Percentiles rank a stretch among this genome's conserved stretches.
Conservation (phyloP, 139 green algal genomes). For the Trebouxia sp. region DNA sequence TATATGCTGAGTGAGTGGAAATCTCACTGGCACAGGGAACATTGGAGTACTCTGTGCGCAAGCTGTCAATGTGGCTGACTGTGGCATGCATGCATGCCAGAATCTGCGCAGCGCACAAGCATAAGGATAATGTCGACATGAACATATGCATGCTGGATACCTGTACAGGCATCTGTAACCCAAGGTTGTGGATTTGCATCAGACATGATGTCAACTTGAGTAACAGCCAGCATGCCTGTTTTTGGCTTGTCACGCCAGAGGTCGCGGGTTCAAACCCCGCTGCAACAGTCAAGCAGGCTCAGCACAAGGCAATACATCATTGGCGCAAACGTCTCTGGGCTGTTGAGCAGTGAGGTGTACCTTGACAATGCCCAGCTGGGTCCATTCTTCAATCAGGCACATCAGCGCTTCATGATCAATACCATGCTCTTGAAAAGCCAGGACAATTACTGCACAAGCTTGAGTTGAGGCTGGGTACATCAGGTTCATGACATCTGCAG, state of each 20-base stretch:
- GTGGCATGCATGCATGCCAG: background rate
- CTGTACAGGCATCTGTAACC: too few relatives aligned
- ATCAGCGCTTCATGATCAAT: background rate
- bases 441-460: background rate
- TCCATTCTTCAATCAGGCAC: conserved; percentile 7
- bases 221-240: too few relatives aligned
- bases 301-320: too few relatives aligned
- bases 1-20: background rate
- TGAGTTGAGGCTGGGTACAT: background rate
- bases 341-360: background rate
- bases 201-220: too few relatives aligned
- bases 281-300: background rate
- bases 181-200: too few relatives aligned
- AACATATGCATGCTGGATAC: background rate
- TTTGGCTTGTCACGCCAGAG: too few relatives aligned
- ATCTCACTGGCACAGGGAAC: background rate
- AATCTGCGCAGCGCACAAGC: background rate
- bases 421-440: background rate
- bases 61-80: background rate
- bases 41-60: background rate
- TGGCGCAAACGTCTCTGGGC: too few relatives aligned
- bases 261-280: background rate
- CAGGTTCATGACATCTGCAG: background rate
- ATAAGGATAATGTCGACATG: background rate
- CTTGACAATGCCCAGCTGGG: background rate